phyloP scores from a whole-genome alignment of 2,329 filamentous ascomycete genomes.

The Aspergillaceae sp. region DNA sequence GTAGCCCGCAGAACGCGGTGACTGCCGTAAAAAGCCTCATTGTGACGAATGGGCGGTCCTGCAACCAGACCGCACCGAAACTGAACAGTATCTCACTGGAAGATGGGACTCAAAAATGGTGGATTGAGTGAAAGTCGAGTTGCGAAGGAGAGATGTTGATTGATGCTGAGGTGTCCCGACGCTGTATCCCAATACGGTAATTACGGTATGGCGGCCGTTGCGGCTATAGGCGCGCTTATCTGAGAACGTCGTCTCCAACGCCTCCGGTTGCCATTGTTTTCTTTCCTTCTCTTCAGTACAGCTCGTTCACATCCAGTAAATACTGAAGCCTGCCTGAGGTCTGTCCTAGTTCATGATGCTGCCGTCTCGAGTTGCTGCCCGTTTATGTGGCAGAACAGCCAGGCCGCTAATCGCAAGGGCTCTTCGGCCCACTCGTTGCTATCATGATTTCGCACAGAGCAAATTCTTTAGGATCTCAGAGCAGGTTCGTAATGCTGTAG shows the following conservation, averaged over 20 bases:
- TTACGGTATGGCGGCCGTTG: constrained; percentile 22
- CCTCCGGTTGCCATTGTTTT: not conserved
- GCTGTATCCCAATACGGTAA: constrained; percentile 9
- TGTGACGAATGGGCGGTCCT: constrained; percentile 19
- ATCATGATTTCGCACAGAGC: constrained; percentile 27
- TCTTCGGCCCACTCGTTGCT: constrained; percentile 11
- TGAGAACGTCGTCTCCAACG: not conserved
- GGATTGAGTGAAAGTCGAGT: constrained; percentile 4
- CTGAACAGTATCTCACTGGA: constrained; percentile 11
- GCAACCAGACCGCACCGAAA: constrained; percentile 18
- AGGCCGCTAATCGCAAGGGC: constrained; percentile 4
- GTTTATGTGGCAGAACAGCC: constrained; percentile 11
- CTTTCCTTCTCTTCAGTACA: not conserved
- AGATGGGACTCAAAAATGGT: constrained; percentile 9
- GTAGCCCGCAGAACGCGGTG: constrained; percentile 28
- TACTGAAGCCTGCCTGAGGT: not conserved
- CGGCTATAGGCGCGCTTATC: constrained; percentile 17
- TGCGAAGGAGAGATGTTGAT: constrained; percentile 2
- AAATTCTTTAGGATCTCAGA: constrained; percentile 64
- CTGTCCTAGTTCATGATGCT: constrained; percentile 8
- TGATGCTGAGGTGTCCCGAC: constrained; percentile 33
- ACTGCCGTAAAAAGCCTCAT: constrained; percentile 35
- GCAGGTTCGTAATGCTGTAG: constrained; percentile 70
- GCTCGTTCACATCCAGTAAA: not conserved
- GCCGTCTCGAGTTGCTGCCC: constrained; percentile 14